Evolutionary conservation across 106 monocot genomes (phyloP), one percentile per base, ranked within the genome.

Genomic region (Dendrobium officinale): DNA sequence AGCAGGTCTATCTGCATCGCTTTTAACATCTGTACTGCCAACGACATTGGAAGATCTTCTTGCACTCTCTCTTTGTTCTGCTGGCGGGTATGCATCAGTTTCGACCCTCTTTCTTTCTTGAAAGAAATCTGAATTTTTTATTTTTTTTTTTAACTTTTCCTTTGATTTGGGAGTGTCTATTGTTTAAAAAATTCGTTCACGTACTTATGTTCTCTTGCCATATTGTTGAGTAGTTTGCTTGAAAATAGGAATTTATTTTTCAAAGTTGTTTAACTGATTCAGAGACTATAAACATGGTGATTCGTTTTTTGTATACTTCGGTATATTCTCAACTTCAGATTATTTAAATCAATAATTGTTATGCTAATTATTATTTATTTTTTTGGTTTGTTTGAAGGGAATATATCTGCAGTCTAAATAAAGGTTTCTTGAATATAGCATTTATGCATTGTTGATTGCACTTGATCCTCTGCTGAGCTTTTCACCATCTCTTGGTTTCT

Each of bases 21-120:
- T 98, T 58, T 70, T 98, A n/a, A 98, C 98, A 58, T 98, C 98
- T 47, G 92, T 98, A 77, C 56, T 98, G 47, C 90, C 92, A 75
- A 95, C 95, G 13, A 93, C 98, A 44, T 54, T 90, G 55, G 98
- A 98, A 81, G 98, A 98, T 80, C 98, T 98, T 83, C 89, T 98
- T 79, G 98, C 98, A 77, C 86, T 98, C 74, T 84, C 80, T 3
- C 85, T 93, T 83, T 98, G 98, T 84, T 91, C 95, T 59, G 83
- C 91, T 82, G 94, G 95, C 81, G 98, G 98, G 98, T 98, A 93
- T 87, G 73, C 11, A 68, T 58, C 72, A 1, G 73, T 77, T 58
- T 67, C 20, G 55, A 61, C 31, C 24, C 55, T 33, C 2, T 27
- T 7, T 19, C 33, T 70, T 70, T 70, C 37, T 40, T 70, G 15